Base-by-base conservation (phyloP, 2,329 filamentous ascomycete genomes). In the Pseudogymnoascus sp. region DNA sequence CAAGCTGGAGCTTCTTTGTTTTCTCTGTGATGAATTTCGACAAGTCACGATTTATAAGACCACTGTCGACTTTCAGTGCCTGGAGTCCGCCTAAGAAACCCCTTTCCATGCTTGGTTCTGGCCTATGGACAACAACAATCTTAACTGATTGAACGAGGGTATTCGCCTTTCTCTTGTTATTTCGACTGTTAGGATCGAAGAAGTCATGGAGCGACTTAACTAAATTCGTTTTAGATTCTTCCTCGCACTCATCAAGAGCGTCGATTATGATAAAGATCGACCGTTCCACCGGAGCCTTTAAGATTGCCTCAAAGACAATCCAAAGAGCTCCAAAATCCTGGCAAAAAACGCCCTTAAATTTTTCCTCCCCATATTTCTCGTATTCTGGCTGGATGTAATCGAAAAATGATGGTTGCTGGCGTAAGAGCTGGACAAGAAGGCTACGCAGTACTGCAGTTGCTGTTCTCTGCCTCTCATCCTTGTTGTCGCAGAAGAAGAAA, bases 341-440 rank as follows among this genome's bases (percentile, higher is more conserved):
- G 8, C 38, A 14, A 4, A 59, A 28, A 5, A 18, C 41, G 7
- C 22, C 6, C 22, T 18, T 18, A n/a, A 59, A 39, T n/a, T 43
- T 15, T 8, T 39, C 15, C 14, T 43, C 11, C 2, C 39, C 39
- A 5, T 43, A 43, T 22, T 43, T 43, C 18, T 43, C 39, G 14
- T 59, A 61, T 7, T 59, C 60, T 39, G 6, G 22, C 6, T 59
- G 30, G 3, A 43, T 28, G 22, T 61, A 36, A 14, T n/a, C 9
- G 53, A 61, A 58, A 35, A 61, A 38, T 8, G 28, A 28, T 12
- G 36, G 50, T 2, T n/a, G 35, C 22, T 61, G 58, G 8, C 36
- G 57, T 30, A 61, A 11, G 58, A 61, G 30, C 53, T 61, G 60
- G n/a, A 22, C 41, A 8, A 61, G 60, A 11, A 61, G 53, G 20